Conservation (phyloP, 225 moss, liverwort and hornwort species). For the Straminergon stramineum region DNA sequence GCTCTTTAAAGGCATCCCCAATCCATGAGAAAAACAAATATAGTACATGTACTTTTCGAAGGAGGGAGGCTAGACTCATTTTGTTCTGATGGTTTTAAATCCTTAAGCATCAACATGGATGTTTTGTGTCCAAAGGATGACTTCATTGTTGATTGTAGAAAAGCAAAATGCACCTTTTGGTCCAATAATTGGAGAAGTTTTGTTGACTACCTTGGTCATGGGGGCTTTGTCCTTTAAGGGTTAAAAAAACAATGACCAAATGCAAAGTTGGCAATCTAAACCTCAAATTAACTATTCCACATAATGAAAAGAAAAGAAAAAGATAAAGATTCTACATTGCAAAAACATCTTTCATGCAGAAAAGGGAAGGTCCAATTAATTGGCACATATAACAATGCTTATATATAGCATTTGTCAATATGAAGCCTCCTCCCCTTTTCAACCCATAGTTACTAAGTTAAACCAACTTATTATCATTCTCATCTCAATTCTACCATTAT, state of each 20-base stretch:
- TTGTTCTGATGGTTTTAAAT: neutral
- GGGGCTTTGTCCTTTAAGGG: too few relatives aligned
- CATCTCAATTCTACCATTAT: neutral
- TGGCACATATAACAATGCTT: neutral
- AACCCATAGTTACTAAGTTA: neutral
- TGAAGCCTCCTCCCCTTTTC: fast-evolving
- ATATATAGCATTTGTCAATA: neutral
- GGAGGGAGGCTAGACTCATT: neutral
- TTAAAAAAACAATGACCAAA: too few relatives aligned
- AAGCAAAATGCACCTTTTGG: too few relatives aligned
- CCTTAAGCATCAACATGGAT: too few relatives aligned
- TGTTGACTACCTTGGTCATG: too few relatives aligned
- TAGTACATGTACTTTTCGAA: fast-evolving
- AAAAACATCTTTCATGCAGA: neutral
- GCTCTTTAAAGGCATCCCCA: neutral
- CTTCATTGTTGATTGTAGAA: too few relatives aligned
- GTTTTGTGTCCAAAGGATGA: too few relatives aligned
- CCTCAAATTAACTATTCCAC: fast-evolving
- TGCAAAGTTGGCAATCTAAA: neutral
- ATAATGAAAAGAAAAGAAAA: neutral
- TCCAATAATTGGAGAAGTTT: too few relatives aligned
- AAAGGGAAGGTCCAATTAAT: too few relatives aligned
- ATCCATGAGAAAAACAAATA: neutral
- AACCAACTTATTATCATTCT: neutral
- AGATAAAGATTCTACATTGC: neutral